Percentiles rank a stretch among this genome's conserved stretches.
Conservation (phyloP, 2,329 filamentous ascomycete species). For the Neopestalotiopsis sp. region DNA sequence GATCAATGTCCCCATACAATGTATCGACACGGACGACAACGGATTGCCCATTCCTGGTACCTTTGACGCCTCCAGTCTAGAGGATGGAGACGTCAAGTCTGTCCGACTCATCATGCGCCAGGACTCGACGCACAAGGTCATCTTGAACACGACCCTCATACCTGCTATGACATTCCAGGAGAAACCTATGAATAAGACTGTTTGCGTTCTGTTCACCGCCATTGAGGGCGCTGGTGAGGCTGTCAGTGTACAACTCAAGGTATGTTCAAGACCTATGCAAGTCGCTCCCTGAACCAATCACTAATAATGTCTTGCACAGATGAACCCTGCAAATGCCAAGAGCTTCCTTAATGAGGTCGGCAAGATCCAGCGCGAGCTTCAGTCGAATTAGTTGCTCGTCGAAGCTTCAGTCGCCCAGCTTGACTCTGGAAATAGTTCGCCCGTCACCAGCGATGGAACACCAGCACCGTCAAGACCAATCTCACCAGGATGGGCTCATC, state of each 20-base stretch:
- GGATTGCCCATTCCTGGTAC: constrained; percentile 55
- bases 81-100: constrained; percentile 56
- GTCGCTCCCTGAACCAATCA: neutral
- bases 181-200: constrained; percentile 73
- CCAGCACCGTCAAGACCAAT: neutral
- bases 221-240: constrained; percentile 63
- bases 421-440: neutral
- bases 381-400: constrained; percentile 37
- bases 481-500: neutral
- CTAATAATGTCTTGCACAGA: constrained; percentile 40
- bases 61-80: constrained; percentile 61
- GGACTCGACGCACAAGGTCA: constrained; percentile 84
- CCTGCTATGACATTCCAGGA: constrained; percentile 82
- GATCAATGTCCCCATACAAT: constrained; percentile 73
- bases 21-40: constrained; percentile 56
- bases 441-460: neutral
- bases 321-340: constrained; percentile 60
- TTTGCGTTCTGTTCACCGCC: constrained; percentile 71
- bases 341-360: constrained; percentile 55
- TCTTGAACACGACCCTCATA: constrained; percentile 83
- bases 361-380: constrained; percentile 57
- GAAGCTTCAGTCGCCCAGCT: constrained; percentile 14
- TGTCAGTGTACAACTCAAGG: constrained; percentile 66
- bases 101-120: constrained; percentile 88
- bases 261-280: constrained; percentile 40